These are phyloP conservation scores for Piper longum DNA, from an alignment of 164 flowering plant species.

Conservation along the genomic window DNA sequence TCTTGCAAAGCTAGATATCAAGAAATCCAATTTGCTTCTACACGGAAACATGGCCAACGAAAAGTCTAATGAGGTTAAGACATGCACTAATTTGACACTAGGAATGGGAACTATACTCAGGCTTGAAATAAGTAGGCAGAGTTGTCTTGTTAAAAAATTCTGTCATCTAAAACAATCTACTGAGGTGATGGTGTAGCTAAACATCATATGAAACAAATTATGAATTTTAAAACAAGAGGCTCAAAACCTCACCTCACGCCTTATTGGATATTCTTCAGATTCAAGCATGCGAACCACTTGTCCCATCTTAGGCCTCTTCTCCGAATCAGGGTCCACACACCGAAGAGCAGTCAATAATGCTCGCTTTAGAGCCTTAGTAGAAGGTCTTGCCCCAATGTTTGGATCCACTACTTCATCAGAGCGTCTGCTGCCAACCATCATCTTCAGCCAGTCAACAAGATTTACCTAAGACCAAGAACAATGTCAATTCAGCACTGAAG, in stretches of 20 bases:
- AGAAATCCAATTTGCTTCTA: too few relatives aligned
- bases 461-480: conserved; percentile 45
- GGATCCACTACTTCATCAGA: conserved; percentile 84
- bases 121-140: too few relatives aligned
- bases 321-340: conserved; percentile 77
- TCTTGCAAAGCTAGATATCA: too few relatives aligned
- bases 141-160: neutral
- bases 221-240: neutral
- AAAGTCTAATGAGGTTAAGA: too few relatives aligned
- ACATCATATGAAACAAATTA: neutral
- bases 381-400: conserved; percentile 56
- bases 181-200: neutral
- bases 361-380: conserved; percentile 70
- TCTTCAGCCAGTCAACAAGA: conserved; percentile 82
- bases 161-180: neutral
- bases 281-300: conserved; percentile 92
- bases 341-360: conserved; percentile 78
- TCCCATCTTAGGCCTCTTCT: conserved; percentile 77
- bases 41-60: too few relatives aligned
- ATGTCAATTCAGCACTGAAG: neutral
- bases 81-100: too few relatives aligned
- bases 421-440: conserved; percentile 77
- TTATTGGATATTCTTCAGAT: conserved; percentile 75
- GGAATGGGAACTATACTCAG: too few relatives aligned
- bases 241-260: conserved; percentile 45